Conservation (phyloP, 2,329 filamentous ascomycete species). For the Fusarium dimerum region DNA sequence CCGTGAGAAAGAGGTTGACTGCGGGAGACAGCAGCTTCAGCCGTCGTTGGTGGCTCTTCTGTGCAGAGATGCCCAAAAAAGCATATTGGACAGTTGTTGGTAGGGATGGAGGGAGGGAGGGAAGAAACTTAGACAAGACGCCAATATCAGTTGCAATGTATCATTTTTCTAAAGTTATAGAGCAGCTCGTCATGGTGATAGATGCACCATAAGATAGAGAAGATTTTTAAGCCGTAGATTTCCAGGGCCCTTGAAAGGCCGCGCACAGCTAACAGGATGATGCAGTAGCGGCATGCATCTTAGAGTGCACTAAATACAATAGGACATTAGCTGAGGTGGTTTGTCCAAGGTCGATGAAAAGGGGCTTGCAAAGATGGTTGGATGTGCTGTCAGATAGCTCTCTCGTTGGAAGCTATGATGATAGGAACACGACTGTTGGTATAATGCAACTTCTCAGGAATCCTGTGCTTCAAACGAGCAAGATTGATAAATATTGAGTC, state of each 20-base stretch:
- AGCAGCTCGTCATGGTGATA: conserved; percentile 5
- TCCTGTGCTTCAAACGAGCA: no score
- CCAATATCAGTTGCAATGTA: no score
- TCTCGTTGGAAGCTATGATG: no score
- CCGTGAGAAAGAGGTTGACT: conserved; percentile 25
- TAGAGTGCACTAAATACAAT: conserved; percentile 11
- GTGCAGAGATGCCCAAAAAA: conserved; percentile 9
- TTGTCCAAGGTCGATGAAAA: neutral
- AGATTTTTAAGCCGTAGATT: conserved; percentile 16
- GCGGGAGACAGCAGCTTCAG: conserved; percentile 16
- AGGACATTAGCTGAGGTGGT: neutral
- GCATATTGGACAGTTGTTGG: conserved; percentile 10
- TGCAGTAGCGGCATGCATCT: conserved; percentile 30
- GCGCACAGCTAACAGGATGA: conserved; percentile 20
- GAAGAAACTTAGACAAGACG: no score
- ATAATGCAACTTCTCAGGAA: no score
- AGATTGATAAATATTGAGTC: no score
- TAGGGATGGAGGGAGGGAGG: no score
- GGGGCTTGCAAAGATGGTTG: no score
- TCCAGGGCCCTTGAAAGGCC: conserved; percentile 16
- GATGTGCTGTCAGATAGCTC: no score
- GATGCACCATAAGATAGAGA: neutral
- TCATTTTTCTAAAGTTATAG: no score
- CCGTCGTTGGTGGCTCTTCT: no score
- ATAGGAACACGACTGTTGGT: no score